Base-by-base conservation (phyloP, 257 asterid genomes). In the Petunia secreta region DNA sequence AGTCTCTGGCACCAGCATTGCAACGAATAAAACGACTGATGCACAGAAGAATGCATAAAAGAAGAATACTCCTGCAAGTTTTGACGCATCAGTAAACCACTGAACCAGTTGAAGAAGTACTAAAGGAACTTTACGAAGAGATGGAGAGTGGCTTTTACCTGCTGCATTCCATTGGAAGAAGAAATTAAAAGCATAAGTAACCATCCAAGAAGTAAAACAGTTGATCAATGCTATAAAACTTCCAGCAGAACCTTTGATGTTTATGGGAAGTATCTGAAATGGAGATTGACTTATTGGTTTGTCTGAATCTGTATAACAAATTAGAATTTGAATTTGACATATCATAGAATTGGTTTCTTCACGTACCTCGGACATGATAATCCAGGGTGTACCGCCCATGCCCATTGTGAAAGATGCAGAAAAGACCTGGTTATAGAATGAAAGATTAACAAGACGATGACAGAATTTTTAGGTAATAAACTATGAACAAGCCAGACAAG, bases 1-100 rank as follows among this genome's bases (percentile, higher is more conserved):
- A 0, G 98, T 94, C 87, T 94, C 98, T 0, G 98, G 98, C 75
- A 94, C 94, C 92, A 92, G 81, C 64, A 85, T 86, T 14, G 89
- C 81, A 8, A 89, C 92, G 68, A 94, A 94, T 15, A 85, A 71
- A 83, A 89, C 85, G 1, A 91, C 83, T 9, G 86, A 69, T 41
- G 82, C 77, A 80, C 92, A 83, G 69, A 84, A 65, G 16, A 77
- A 64, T 4, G 88, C 84, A 88, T 85, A 91, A 14, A 88, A 2
- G 3, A 88, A 57, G 85, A 91, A 89, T 6, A 90, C 75, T 34
- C 95, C 93, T 91, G 91, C 16, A 40, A 50, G 80, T 57, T 50
- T 67, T 34, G 46, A 48, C 77, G 34, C 34, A 25, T 6, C 8
- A 48, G 57, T 25, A 10, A 71, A 71, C 3, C 40, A 1, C 57